Conservation (phyloP, 129 eudicot species). For the Flaveria ramosissima region DNA sequence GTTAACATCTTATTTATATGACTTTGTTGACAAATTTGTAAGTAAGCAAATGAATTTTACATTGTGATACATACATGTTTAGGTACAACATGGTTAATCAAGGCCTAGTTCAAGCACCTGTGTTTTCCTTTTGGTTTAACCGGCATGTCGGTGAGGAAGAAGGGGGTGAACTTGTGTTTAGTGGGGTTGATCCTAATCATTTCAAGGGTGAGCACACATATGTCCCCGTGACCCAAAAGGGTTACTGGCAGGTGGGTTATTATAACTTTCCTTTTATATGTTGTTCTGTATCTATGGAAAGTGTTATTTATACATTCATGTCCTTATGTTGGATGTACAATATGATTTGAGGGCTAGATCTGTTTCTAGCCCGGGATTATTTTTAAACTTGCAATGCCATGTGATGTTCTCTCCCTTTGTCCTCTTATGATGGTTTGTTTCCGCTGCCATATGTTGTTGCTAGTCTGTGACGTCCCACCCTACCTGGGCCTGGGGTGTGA, state of each 20-base stretch:
- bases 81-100: constrained; percentile 97
- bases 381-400: too few relatives aligned
- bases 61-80: constrained; percentile 13
- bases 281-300: constrained; percentile 19
- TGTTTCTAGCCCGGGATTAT: too few relatives aligned
- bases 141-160: constrained; percentile 73
- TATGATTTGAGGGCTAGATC: too few relatives aligned
- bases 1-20: background rate
- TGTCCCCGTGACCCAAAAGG: constrained; percentile 90
- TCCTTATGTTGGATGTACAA: too few relatives aligned
- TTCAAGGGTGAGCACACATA: constrained; percentile 84
- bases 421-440: too few relatives aligned
- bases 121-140: constrained; percentile 95
- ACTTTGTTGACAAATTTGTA: background rate
- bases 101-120: constrained; percentile 78
- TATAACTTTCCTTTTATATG: background rate
- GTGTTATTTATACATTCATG: too few relatives aligned
- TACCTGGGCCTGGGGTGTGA: too few relatives aligned
- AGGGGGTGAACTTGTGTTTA: constrained; percentile 92
- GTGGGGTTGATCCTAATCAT: constrained; percentile 90
- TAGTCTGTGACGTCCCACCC: too few relatives aligned
- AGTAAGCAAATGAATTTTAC: background rate
- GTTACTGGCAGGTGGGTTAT: constrained; percentile 88
- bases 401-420: too few relatives aligned
- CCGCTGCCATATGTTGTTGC: too few relatives aligned